Base-by-base conservation (phyloP, 768 basidiomycete genomes). In the Lactarius tabidus region DNA sequence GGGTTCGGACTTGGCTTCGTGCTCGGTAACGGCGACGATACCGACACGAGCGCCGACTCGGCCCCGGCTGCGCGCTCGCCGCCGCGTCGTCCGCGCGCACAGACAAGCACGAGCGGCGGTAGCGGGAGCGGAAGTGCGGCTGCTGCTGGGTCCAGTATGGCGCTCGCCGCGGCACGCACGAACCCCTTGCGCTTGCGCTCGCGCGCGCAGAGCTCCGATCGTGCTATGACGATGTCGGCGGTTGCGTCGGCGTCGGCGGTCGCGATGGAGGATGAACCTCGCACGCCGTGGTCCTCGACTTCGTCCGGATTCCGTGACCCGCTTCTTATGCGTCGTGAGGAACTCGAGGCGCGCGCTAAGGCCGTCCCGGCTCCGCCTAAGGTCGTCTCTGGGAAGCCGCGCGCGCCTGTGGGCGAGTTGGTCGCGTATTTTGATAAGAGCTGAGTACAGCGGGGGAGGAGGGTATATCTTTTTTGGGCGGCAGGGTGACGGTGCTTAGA, bases 371-470 rank as follows among this genome's bases (percentile, higher is more conserved):
- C 79, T 69, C 78, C 83, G 75, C 83, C 62, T 12, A 79, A 76
- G 70, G 76, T 75, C 69, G 72, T 72, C 53, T 69, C 74, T 65
- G 70, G 78, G 64, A 80, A 77, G 51, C 84, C 79, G 60, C 92
- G 91, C 77, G 82, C 90, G 17, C 85, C 89, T 0, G 82, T 93
- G 48, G 88, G 86, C 12, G 83, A 93, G 71, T 75, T 94, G 51
- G 89, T 92, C 17, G 90, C 90, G n/a, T 93, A 89, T 75, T 94
- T 94, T 70, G 89, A 93, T 35, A 61, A 59, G 67, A 57, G 58
- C 43, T 58, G 59, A 66, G 48, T 26, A 23, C 18, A 6, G 39
- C 10, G 43, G 41, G 18, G 41, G n/a, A 43, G 20, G 20, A 9
- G 3, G 9, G 43, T 7, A 9, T 45, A 0, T 20, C 23, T 23